Conservation (phyloP, 352 stramenopile species). For the Pythium periplocum region DNA sequence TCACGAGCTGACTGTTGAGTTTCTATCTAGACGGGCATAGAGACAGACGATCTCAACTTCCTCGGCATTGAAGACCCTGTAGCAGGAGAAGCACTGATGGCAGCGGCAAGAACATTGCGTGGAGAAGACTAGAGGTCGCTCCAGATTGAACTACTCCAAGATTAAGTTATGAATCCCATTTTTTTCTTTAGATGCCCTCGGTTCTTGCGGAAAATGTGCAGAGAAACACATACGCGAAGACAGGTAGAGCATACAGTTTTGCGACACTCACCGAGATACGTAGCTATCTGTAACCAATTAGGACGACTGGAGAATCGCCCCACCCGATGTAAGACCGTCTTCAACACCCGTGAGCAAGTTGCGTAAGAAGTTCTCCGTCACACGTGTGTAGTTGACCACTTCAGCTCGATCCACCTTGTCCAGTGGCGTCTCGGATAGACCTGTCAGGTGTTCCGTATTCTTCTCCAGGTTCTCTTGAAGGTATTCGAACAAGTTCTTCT, state of each 20-base stretch:
- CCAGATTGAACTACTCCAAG: no score
- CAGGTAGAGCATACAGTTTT: no score
- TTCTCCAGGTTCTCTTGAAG: constrained; percentile 93
- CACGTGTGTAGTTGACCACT: constrained; percentile 93
- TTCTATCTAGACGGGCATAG: constrained; percentile 63
- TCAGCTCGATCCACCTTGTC: constrained; percentile 91
- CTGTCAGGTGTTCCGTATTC: constrained; percentile 90
- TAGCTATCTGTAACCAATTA: background rate
- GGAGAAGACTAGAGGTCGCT: constrained; percentile 15
- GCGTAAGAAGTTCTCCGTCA: constrained; percentile 90
- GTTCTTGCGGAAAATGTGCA: no score
- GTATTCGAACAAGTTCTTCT: constrained; percentile 94
- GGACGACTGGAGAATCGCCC: constrained; percentile 3
- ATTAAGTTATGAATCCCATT: no score
- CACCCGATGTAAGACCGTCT: constrained; percentile 73
- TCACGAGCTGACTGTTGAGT: constrained; percentile 1
- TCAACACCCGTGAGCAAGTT: constrained; percentile 89
- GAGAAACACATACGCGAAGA: no score
- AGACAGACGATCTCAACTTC: constrained; percentile 84
- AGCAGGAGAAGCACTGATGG: constrained; percentile 55
- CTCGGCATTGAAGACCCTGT: constrained; percentile 67
- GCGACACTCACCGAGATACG: no score
- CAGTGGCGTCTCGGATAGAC: constrained; percentile 87
- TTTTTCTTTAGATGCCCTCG: no score
- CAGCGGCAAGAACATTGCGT: constrained; percentile 35